Evolutionary conservation across 1,284 basidiomycete species (phyloP).

Genomic region (Ganoderma resinaceum): DNA sequence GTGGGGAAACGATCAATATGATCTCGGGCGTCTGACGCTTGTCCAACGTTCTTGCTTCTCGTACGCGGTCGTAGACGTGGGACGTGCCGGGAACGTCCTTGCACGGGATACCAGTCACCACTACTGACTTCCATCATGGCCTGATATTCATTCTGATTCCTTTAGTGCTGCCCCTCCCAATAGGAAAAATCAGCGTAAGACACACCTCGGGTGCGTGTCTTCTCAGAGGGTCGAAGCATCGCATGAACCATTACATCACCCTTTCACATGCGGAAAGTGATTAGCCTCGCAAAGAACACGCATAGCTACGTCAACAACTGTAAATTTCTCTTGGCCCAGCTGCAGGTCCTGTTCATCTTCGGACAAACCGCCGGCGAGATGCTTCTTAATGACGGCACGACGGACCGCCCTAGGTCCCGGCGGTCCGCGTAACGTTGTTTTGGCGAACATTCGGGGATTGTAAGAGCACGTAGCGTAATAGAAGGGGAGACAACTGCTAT

Average conservation of each 20-base stretch:
- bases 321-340: background rate
- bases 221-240: background rate
- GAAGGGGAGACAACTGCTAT: background rate
- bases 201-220: background rate
- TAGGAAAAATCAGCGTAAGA: background rate
- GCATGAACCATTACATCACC: background rate
- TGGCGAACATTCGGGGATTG: background rate
- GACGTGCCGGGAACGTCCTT: background rate
- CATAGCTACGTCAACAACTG: background rate
- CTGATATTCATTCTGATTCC: background rate
- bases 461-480: background rate
- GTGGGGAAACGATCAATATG: constrained; percentile 1
- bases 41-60: background rate
- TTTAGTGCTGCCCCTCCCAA: too few species aligned
- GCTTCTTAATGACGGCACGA: background rate
- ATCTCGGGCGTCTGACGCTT: background rate
- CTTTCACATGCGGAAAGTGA: background rate
- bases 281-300: background rate
- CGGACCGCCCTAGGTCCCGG: background rate
- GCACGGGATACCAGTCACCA: background rate
- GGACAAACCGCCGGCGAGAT: background rate
- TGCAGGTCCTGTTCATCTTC: background rate
- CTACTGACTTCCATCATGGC: background rate
- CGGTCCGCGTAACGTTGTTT: background rate
- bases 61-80: background rate